phyloP scores from a whole-genome alignment of 345 rosid genomes.

The Arabis alpina region DNA sequence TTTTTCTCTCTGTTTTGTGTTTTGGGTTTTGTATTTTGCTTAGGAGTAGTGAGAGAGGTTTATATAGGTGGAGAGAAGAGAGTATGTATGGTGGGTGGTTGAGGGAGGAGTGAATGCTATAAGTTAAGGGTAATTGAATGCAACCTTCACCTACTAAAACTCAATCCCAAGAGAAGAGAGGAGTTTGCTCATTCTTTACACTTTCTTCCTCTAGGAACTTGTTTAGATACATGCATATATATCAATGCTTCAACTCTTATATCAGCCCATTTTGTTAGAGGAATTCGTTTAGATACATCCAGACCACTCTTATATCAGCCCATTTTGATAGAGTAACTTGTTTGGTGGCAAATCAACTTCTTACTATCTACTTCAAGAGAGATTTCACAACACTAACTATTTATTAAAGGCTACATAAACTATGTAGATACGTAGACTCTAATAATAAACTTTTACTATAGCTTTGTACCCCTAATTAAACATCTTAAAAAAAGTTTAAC shows the following conservation, averaged over 20 bases:
- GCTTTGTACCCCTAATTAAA: background rate
- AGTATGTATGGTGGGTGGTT: background rate
- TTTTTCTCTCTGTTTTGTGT: background rate
- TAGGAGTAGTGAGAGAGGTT: conserved; percentile 7
- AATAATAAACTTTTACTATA: too few relatives aligned
- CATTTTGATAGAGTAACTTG: background rate
- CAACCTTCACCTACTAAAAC: conserved; percentile 17
- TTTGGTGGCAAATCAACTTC: background rate
- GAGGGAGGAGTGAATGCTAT: conserved; percentile 11
- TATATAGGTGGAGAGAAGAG: conserved; percentile 10
- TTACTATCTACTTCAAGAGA: too few relatives aligned
- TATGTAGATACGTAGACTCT: too few relatives aligned
- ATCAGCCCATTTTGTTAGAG: background rate
- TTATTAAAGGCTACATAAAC: too few relatives aligned
- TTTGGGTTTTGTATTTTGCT: background rate
- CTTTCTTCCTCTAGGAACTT: background rate
- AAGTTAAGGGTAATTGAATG: conserved; percentile 13
- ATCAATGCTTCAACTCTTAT: background rate
- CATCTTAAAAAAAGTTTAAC: background rate
- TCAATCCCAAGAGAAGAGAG: conserved; percentile 21
- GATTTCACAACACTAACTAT: too few relatives aligned
- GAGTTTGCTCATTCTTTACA: background rate
- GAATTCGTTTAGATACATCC: background rate
- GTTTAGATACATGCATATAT: background rate
- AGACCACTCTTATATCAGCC: background rate